Evolutionary conservation across 805 yeast genomes (phyloP).

Genomic region (Sugiyamaella boreocaroliniensis): DNA sequence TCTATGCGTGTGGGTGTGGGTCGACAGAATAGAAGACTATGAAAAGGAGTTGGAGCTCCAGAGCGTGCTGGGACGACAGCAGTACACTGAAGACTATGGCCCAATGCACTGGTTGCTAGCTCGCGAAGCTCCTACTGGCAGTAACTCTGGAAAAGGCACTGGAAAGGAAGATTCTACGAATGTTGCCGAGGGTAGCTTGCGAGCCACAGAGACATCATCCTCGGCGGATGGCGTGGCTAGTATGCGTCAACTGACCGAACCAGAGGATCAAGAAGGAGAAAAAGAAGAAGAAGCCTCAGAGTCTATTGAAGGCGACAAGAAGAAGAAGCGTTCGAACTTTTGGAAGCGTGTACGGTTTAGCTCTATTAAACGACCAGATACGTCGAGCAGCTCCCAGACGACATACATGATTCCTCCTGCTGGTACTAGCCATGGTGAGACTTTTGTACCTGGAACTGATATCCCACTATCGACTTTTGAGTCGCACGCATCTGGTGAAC

Average conservation of each 20-base stretch:
- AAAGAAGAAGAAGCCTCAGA: too few species aligned
- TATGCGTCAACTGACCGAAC: background rate
- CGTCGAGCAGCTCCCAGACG: conserved; percentile 13
- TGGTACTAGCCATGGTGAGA: background rate
- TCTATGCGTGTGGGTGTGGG: conserved; percentile 19
- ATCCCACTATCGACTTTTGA: background rate
- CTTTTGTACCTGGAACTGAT: background rate
- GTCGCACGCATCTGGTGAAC: background rate
- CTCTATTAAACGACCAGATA: conserved; percentile 9
- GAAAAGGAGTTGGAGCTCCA: conserved; percentile 11
- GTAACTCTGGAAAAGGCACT: background rate
- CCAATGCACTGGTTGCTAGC: background rate
- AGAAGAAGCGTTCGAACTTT: background rate
- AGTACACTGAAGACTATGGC: conserved; percentile 16
- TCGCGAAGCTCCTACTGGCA: background rate
- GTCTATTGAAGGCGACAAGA: too few species aligned
- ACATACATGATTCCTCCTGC: conserved; percentile 8
- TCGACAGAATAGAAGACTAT: conserved; percentile 15
- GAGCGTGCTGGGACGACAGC: conserved; percentile 19
- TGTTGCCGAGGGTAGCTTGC: too few species aligned
- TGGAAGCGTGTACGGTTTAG: background rate
- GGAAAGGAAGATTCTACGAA: too few species aligned
- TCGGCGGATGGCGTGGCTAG: too few species aligned
- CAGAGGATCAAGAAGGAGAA: background rate
- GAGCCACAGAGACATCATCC: too few species aligned